These are phyloP conservation scores for Suhomyces chickasaworum DNA, from an alignment of 1,139 yeast species.

Conservation along the genomic window DNA sequence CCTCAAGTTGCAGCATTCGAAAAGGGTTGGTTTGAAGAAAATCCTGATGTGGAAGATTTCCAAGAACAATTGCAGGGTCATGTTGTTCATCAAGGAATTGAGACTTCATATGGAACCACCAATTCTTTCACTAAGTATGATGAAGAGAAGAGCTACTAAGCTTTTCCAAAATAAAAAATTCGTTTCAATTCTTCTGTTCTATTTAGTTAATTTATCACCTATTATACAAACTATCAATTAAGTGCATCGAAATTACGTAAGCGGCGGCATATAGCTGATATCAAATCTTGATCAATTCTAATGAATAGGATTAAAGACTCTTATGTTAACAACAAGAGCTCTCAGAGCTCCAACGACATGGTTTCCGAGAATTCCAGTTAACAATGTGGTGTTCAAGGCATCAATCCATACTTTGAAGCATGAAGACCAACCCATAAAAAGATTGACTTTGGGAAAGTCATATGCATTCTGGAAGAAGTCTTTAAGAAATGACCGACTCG, in stretches of 20 bases:
- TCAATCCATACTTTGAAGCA: neutral
- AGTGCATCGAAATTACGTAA: neutral
- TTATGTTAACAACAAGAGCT: neutral
- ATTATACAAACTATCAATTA: too few relatives aligned
- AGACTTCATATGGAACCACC: slow-evolving; percentile 10
- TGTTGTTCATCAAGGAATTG: slow-evolving; percentile 29
- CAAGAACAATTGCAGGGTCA: slow-evolving; percentile 48
- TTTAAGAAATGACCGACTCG: slow-evolving; percentile 29
- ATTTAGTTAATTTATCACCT: too few relatives aligned
- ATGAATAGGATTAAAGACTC: neutral
- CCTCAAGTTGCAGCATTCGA: slow-evolving; percentile 54
- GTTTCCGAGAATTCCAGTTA: neutral
- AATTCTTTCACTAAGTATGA: slow-evolving; percentile 17
- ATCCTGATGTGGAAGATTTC: slow-evolving; percentile 63
- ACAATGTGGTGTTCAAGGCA: neutral
- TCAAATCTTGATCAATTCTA: neutral
- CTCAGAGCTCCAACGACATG: neutral
- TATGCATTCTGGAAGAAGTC: slow-evolving; percentile 33
- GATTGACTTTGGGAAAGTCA: slow-evolving; percentile 2
- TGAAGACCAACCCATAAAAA: slow-evolving; percentile 1
- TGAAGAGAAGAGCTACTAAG: slow-evolving; percentile 8
- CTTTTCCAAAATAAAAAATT: neutral
- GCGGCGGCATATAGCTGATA: too few relatives aligned
- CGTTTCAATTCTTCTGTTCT: neutral
- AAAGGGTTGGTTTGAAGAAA: slow-evolving; percentile 66